Evolutionary conservation across 768 basidiomycete genomes (phyloP), one percentile per base, ranked within the genome.

Genomic region (Boletus sp.): DNA sequence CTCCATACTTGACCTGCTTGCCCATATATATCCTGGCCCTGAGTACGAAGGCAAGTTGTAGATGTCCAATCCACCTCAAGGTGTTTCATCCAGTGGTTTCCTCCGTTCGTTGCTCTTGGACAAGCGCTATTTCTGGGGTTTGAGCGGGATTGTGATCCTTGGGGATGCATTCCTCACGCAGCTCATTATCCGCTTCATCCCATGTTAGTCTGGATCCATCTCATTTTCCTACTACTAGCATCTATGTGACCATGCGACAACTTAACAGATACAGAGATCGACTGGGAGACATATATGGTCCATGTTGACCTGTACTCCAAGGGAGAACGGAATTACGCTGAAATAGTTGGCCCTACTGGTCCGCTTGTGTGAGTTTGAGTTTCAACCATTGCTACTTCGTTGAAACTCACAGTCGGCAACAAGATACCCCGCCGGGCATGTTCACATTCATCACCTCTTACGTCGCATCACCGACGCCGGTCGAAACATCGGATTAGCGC

Each of bases 251-350:
- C 57, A 46, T 57, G 41, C 38, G 39, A 40, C 57, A 33, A 50
- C n/a, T n/a, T n/a, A n/a, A 47, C 75, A 98, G 96, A 95, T 74
- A 98, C 97, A 11, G 95, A 99, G 73, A 99, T 99, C 63, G 97
- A 99, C 73, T 98, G 92, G 85, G 81, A 87, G 64, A 98, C 97
- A 0, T 99, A 99, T 67, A 93, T 98, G 84, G 75, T 87, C 49
- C 97, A 98, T 50, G 80, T 90, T 1, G 79, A 86, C 52, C 68
- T 88, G 39, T 93, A 90, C 72, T 63, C 90, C 44, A 80, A 83
- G 51, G 94, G 94, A 33, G 87, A 95, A 68, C 78, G 86, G 44
- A 82, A 94, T 64, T 99, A 99, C 67, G 78, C 82, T 13, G 70
- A 76, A 55, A 87, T 99, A 47, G 76, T 81, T 52, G 97, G 97